Evolutionary conservation across 306 rosid species (phyloP).

Genomic region (Quercus suber): DNA sequence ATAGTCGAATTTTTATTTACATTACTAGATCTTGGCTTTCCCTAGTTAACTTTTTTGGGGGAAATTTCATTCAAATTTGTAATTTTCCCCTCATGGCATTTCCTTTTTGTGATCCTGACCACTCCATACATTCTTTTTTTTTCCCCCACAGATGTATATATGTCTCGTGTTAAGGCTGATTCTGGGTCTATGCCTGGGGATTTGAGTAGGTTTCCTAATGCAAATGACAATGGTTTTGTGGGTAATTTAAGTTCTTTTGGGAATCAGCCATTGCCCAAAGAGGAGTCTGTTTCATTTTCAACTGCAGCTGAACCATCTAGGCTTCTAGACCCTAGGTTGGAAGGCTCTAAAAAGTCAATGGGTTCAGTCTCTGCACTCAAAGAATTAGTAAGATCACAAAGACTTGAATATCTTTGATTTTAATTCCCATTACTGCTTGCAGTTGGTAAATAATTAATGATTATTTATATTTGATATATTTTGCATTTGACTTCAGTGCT

Average conservation of each 20-base stretch:
- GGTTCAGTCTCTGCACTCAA: constrained; percentile 68
- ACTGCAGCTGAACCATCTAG: constrained; percentile 57
- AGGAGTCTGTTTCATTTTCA: constrained; percentile 53
- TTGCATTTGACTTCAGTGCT: constrained; percentile 60
- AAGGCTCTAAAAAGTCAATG: constrained; percentile 54
- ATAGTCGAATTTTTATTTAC: not conserved
- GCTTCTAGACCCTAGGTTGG: constrained; percentile 58
- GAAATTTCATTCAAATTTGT: not conserved
- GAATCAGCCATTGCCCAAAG: constrained; percentile 53
- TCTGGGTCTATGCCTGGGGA: constrained; percentile 55
- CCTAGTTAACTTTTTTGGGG: not conserved
- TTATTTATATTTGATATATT: constrained; percentile 19
- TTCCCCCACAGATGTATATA: constrained; percentile 55
- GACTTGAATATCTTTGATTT: not conserved
- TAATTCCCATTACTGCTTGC: not conserved
- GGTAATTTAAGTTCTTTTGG: constrained; percentile 44
- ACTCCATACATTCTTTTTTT: not conserved
- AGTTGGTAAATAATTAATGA: not conserved
- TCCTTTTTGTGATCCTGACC: constrained; percentile 9
- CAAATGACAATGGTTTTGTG: constrained; percentile 53
- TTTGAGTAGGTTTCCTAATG: constrained; percentile 46
- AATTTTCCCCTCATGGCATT: not conserved
- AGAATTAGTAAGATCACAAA: constrained; percentile 56
- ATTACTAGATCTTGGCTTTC: not conserved
- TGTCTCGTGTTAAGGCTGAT: constrained; percentile 65